Conservation (phyloP, 331 rosid genomes). For the Pyrus hybrid region DNA sequence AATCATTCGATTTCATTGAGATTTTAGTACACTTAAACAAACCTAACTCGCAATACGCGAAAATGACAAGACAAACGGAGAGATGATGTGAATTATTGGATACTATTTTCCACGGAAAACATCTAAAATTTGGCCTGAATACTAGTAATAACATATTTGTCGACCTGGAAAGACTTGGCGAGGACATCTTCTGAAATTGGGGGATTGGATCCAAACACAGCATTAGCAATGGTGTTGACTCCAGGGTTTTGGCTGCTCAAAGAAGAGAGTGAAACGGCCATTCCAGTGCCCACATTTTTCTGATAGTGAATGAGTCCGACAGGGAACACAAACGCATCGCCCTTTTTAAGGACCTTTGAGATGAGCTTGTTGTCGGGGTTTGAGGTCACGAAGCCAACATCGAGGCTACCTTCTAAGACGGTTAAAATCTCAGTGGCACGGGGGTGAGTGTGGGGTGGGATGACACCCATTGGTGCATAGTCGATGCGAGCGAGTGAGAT, state of each 20-base stretch:
- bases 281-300: slow-evolving; percentile 22
- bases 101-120: not conserved
- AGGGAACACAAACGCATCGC: slow-evolving; percentile 36
- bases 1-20: not conserved
- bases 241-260: slow-evolving; percentile 39
- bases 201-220: slow-evolving; percentile 23
- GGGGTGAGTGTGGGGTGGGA: slow-evolving; percentile 32
- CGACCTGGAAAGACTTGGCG: slow-evolving; percentile 23
- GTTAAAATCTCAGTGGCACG: slow-evolving; percentile 32
- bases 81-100: not conserved
- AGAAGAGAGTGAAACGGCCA: slow-evolving; percentile 19
- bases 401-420: slow-evolving; percentile 23
- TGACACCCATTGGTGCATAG: slow-evolving; percentile 21
- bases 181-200: slow-evolving; percentile 10
- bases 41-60: not conserved
- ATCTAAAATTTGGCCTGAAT: slow-evolving; percentile 20
- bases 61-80: not conserved
- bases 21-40: not conserved
- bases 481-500: slow-evolving; percentile 32
- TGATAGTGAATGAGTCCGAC: slow-evolving; percentile 32
- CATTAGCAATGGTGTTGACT: slow-evolving; percentile 23
- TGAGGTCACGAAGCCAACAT: slow-evolving; percentile 37
- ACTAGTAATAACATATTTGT: slow-evolving; percentile 1
- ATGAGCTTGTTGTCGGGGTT: slow-evolving; percentile 32
- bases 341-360: slow-evolving; percentile 25